Conservation (phyloP, 495 filamentous ascomycete species). For the Tuber microsphaerosporum region DNA sequence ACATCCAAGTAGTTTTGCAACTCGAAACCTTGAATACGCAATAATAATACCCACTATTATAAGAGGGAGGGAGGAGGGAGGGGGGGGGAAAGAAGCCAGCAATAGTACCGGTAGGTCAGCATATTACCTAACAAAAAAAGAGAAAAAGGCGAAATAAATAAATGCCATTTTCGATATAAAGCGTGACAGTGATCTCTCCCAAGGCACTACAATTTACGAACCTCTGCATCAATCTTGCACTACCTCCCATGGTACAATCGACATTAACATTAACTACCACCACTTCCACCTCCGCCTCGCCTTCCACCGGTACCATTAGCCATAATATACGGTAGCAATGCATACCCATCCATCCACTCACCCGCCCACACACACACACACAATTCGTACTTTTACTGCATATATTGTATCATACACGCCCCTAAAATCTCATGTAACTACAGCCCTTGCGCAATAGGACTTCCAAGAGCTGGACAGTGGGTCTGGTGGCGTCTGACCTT, state of each 20-base stretch:
- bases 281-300: background rate
- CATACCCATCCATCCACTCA: background rate
- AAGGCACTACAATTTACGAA: background rate
- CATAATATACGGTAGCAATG: background rate
- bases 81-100: background rate
- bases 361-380: background rate
- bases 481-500: background rate
- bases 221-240: background rate
- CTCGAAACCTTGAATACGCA: background rate
- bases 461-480: background rate
- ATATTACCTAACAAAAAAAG: background rate
- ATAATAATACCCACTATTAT: background rate
- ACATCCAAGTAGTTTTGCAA: background rate
- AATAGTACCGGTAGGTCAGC: background rate
- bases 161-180: background rate
- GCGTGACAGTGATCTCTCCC: background rate
- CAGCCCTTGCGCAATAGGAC: background rate
- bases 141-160: background rate
- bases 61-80: background rate
- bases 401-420: background rate
- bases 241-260: background rate
- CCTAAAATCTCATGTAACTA: background rate
- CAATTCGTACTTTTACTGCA: background rate
- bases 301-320: background rate
- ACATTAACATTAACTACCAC: background rate